Conservation (phyloP, 441 rosid species). For the Mallotus japonicus region DNA sequence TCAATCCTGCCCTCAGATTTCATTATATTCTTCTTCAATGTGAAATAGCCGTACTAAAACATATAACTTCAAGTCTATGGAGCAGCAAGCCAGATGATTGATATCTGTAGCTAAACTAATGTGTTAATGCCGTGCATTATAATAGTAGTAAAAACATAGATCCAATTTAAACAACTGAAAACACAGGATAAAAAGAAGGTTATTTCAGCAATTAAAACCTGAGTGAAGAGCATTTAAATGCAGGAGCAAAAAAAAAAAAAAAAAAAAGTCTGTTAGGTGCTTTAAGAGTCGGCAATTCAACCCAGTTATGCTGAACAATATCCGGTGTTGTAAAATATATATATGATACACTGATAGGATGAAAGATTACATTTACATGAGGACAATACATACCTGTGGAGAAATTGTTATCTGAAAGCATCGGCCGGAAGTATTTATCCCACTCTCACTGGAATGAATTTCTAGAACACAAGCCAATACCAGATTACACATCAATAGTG, state of each 20-base stretch:
- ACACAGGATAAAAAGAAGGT: neutral
- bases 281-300: neutral
- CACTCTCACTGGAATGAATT: constrained; percentile 87
- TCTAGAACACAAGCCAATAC: constrained; percentile 42
- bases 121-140: neutral
- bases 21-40: neutral
- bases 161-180: neutral
- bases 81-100: neutral
- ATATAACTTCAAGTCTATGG: neutral
- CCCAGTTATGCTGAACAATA: neutral
- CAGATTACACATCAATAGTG: neutral
- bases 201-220: constrained; percentile 1
- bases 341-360: neutral
- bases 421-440: constrained; percentile 72
- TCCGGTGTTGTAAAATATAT: neutral
- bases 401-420: constrained; percentile 75
- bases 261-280: too few relatives aligned
- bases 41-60: neutral
- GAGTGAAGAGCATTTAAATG: neutral
- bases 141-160: neutral
- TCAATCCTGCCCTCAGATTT: neutral
- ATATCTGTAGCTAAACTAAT: neutral
- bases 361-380: neutral
- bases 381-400: constrained; percentile 54
- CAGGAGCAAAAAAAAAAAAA: too few relatives aligned